These are phyloP conservation scores for Pseudohalonectria lignicola DNA, from an alignment of 2,329 filamentous ascomycete genomes.

Conservation along the genomic window DNA sequence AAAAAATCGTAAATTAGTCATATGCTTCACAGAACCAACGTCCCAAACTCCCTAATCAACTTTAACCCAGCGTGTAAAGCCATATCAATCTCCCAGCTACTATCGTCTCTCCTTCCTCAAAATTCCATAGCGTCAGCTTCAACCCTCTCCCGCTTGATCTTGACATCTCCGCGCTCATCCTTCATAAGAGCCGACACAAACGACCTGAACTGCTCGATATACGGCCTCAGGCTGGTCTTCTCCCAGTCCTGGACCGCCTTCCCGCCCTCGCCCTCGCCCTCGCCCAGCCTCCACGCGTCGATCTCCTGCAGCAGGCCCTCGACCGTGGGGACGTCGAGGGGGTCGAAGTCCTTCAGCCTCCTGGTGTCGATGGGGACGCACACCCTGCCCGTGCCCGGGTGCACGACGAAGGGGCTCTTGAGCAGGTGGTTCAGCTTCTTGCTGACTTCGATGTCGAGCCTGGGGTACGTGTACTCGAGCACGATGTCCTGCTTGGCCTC, in stretches of 20 bases:
- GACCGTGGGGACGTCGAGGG: constrained; percentile 79
- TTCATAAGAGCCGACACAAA: constrained; percentile 73
- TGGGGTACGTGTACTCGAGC: constrained; percentile 94
- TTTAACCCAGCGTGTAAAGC: no score
- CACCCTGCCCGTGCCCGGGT: constrained; percentile 85
- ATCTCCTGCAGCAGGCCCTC: constrained; percentile 75
- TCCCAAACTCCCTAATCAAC: no score
- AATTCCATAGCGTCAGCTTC: constrained; percentile 42
- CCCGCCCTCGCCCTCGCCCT: constrained; percentile 24
- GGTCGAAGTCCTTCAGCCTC: constrained; percentile 72
- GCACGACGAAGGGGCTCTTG: constrained; percentile 92
- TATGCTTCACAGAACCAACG: no score
- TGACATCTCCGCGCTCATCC: constrained; percentile 53
- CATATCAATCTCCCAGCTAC: no score
- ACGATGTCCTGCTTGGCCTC: constrained; percentile 95
- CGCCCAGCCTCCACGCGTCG: constrained; percentile 58
- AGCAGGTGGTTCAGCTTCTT: constrained; percentile 98
- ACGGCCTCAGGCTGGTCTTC: constrained; percentile 90
- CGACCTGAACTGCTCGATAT: constrained; percentile 76
- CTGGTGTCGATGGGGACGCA: constrained; percentile 86
- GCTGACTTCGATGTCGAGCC: constrained; percentile 91
- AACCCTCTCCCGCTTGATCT: constrained; percentile 45
- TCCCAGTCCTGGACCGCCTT: constrained; percentile 70
- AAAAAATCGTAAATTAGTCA: no score
- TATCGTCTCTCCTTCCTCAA: no score